Conservation (phyloP, 345 rosid genomes). For the Anastatica hierochuntica region DNA sequence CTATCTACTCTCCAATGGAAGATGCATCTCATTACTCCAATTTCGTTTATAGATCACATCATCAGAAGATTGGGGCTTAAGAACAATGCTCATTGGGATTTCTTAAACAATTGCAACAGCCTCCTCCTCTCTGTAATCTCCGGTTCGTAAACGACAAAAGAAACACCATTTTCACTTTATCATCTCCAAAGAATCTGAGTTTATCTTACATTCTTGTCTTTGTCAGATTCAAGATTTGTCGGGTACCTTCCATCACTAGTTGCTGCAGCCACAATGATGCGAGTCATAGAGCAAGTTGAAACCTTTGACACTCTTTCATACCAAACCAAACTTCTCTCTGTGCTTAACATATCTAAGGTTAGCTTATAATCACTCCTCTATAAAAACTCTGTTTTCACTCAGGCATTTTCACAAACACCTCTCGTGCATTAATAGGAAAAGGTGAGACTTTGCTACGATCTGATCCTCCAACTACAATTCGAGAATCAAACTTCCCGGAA, state of each 20-base stretch:
- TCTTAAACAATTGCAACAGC: slow-evolving; percentile 54
- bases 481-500: slow-evolving; percentile 19
- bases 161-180: neutral
- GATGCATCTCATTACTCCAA: slow-evolving; percentile 84
- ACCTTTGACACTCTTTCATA: slow-evolving; percentile 36
- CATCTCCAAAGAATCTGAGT: neutral
- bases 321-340: slow-evolving; percentile 46
- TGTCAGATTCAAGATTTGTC: slow-evolving; percentile 62
- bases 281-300: slow-evolving; percentile 50
- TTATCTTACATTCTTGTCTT: neutral
- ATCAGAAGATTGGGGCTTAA: slow-evolving; percentile 61
- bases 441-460: slow-evolving; percentile 41
- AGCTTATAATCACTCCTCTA: neutral
- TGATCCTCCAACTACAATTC: slow-evolving; percentile 34
- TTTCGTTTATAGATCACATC: slow-evolving; percentile 72
- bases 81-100: slow-evolving; percentile 53
- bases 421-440: slow-evolving; percentile 41
- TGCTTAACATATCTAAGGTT: slow-evolving; percentile 56
- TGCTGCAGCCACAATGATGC: slow-evolving; percentile 85
- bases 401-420: slow-evolving; percentile 4
- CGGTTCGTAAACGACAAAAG: slow-evolving; percentile 37
- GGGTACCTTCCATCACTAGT: slow-evolving; percentile 61
- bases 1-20: slow-evolving; percentile 78
- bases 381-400: neutral
- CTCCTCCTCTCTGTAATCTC: slow-evolving; percentile 51